phyloP scores from a whole-genome alignment of 2,329 filamentous ascomycete genomes.

The Epichloe sibirici region DNA sequence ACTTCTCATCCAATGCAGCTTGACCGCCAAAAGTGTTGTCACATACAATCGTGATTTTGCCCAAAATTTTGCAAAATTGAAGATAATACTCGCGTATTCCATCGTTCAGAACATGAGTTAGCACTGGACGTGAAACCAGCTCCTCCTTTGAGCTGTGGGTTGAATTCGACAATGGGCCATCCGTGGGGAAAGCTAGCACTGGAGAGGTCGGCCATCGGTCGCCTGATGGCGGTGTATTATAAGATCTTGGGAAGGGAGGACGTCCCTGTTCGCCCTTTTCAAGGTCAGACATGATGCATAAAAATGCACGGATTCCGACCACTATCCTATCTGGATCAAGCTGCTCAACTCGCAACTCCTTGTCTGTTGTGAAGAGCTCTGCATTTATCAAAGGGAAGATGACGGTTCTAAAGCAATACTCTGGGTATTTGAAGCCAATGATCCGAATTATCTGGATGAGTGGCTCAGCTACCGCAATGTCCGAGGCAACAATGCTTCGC shows the following conservation, averaged over 20 bases:
- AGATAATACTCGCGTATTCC: slow-evolving; percentile 74
- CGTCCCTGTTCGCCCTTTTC: slow-evolving; percentile 68
- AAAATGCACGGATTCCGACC: slow-evolving; percentile 88
- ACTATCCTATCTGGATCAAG: slow-evolving; percentile 94
- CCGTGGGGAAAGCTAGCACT: slow-evolving; percentile 27
- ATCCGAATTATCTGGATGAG: slow-evolving; percentile 89
- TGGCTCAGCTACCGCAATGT: slow-evolving; percentile 74
- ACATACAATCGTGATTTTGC: slow-evolving; percentile 91
- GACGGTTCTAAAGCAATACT: slow-evolving; percentile 82
- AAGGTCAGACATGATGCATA: slow-evolving; percentile 84
- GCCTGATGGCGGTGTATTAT: slow-evolving; percentile 24
- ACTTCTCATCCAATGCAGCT: slow-evolving; percentile 90
- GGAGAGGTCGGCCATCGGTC: slow-evolving; percentile 40
- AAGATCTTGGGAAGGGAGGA: slow-evolving; percentile 75
- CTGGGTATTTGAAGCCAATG: slow-evolving; percentile 85
- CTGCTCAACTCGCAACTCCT: slow-evolving; percentile 77
- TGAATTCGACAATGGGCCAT: slow-evolving; percentile 15
- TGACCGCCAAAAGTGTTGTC: slow-evolving; percentile 96
- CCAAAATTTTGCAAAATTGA: slow-evolving; percentile 87
- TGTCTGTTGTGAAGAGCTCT: slow-evolving; percentile 65
- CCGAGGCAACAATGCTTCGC: slow-evolving; percentile 69
- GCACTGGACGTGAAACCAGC: slow-evolving; percentile 51
- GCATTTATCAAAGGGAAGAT: slow-evolving; percentile 95
- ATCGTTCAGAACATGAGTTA: slow-evolving; percentile 55
- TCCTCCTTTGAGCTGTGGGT: slow-evolving; percentile 38